phyloP scores from a whole-genome alignment of 805 yeast species.

The Candida maltosa region DNA sequence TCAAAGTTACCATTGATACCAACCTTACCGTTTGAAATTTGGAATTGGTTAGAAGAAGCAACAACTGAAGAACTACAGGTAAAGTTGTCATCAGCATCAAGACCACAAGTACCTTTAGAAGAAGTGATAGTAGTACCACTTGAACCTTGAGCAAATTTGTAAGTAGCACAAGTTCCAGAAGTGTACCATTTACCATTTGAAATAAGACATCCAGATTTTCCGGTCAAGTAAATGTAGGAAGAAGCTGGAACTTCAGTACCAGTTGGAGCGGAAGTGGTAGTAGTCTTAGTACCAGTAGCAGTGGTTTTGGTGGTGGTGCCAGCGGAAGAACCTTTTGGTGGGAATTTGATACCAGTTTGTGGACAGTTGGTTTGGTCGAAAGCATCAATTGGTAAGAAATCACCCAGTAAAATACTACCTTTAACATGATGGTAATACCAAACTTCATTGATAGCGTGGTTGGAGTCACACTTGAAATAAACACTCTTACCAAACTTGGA shows the following conservation, averaged over 20 bases:
- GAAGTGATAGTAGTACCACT: conserved; percentile 74
- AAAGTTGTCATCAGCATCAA: conserved; percentile 23
- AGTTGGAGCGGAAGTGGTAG: conserved; percentile 13
- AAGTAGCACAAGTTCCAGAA: conserved; percentile 84
- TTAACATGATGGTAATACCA: conserved; percentile 80
- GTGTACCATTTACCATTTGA: conserved; percentile 83
- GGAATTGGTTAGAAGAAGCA: conserved; percentile 46
- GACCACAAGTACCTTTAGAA: conserved; percentile 72
- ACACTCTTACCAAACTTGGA: conserved; percentile 55
- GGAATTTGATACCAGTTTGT: conserved; percentile 51
- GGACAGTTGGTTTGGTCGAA: conserved; percentile 59
- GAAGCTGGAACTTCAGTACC: conserved; percentile 13
- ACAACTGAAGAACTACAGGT: conserved; percentile 16
- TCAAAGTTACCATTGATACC: conserved; percentile 58
- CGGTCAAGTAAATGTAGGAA: conserved; percentile 44
- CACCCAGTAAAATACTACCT: conserved; percentile 70
- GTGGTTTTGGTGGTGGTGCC: conserved; percentile 13
- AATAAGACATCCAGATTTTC: conserved; percentile 72
- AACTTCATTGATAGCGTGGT: conserved; percentile 49
- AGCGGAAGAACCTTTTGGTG: conserved; percentile 52
- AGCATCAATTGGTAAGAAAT: conserved; percentile 58
- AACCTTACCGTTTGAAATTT: conserved; percentile 40
- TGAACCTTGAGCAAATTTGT: conserved; percentile 49
- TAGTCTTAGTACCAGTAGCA: conserved; percentile 6
- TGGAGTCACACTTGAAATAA: conserved; percentile 54